Conservation (phyloP, 495 filamentous ascomycete species). For the Xylaria intraflava region DNA sequence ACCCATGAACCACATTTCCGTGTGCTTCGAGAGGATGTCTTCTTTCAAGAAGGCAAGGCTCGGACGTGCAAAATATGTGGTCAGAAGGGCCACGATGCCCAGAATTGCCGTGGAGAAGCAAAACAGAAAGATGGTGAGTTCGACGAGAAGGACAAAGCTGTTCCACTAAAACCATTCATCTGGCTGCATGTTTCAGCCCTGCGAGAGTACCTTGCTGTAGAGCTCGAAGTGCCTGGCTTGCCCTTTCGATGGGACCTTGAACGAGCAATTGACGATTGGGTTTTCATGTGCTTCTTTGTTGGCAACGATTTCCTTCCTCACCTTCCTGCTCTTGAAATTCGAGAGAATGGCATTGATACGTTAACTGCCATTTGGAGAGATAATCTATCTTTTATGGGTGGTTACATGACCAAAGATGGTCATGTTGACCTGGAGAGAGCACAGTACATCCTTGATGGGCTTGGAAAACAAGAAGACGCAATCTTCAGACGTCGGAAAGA, state of each 20-base stretch:
- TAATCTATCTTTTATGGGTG: slow-evolving; percentile 83
- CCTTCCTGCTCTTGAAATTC: slow-evolving; percentile 90
- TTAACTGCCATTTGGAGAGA: slow-evolving; percentile 93
- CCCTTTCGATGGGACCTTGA: slow-evolving; percentile 83
- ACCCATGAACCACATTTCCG: slow-evolving; percentile 98
- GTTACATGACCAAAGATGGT: slow-evolving; percentile 92
- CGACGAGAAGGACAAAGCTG: slow-evolving; percentile 70
- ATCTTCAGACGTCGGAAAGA: slow-evolving; percentile 85
- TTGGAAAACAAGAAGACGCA: slow-evolving; percentile 90
- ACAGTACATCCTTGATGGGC: slow-evolving; percentile 78
- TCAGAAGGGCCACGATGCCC: slow-evolving; percentile 80
- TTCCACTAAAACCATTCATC: slow-evolving; percentile 80
- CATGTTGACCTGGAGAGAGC: slow-evolving; percentile 79
- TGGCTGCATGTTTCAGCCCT: slow-evolving; percentile 93
- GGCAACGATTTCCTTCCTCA: slow-evolving; percentile 99
- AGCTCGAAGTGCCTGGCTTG: slow-evolving; percentile 71
- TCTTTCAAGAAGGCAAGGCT: slow-evolving; percentile 76
- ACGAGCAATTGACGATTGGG: slow-evolving; percentile 97
- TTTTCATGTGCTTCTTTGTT: slow-evolving; percentile 99
- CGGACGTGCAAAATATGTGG: slow-evolving; percentile 81
- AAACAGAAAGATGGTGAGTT: slow-evolving; percentile 81
- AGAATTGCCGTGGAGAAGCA: slow-evolving; percentile 72
- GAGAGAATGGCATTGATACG: slow-evolving; percentile 94
- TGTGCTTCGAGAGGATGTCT: slow-evolving; percentile 95
- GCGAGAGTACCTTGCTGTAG: slow-evolving; percentile 86